Evolutionary conservation across 2,329 filamentous ascomycete genomes (phyloP).

Genomic region (Pseudogymnoascus sp.): DNA sequence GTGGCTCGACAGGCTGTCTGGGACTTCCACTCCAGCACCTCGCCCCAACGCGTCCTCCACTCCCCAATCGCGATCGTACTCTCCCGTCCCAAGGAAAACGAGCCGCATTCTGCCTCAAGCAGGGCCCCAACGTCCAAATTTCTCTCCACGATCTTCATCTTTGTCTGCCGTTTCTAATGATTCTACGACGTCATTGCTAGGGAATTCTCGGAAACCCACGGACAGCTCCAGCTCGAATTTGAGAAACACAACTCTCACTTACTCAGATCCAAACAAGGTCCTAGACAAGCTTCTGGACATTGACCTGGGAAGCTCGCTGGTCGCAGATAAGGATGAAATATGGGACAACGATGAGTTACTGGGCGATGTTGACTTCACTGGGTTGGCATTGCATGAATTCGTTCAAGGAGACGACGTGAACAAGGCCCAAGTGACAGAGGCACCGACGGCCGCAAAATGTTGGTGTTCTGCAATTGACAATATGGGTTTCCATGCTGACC

Average conservation of each 20-base stretch:
- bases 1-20: conserved; percentile 86
- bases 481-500: conserved; percentile 15
- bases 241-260: conserved; percentile 40
- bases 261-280: conserved; percentile 62
- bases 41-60: conserved; percentile 44
- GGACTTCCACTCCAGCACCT: conserved; percentile 49
- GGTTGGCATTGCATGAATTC: conserved; percentile 60
- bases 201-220: conserved; percentile 54
- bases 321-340: conserved; percentile 24
- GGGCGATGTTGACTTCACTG: conserved; percentile 68
- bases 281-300: conserved; percentile 38
- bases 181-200: conserved; percentile 66
- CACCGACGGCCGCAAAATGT: conserved; percentile 66
- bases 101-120: conserved; percentile 60
- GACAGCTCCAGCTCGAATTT: conserved; percentile 63
- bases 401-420: conserved; percentile 11
- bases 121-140: conserved; percentile 57
- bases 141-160: conserved; percentile 65
- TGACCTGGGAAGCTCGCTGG: conserved; percentile 12
- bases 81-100: conserved; percentile 60
- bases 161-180: conserved; percentile 69
- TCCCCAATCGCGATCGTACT: conserved; percentile 58
- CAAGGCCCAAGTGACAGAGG: conserved; percentile 33
- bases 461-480: conserved; percentile 30
- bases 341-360: conserved; percentile 25